Evolutionary conservation across 2,329 filamentous ascomycete species (phyloP).

Genomic region (Epichloe gansuensis): DNA sequence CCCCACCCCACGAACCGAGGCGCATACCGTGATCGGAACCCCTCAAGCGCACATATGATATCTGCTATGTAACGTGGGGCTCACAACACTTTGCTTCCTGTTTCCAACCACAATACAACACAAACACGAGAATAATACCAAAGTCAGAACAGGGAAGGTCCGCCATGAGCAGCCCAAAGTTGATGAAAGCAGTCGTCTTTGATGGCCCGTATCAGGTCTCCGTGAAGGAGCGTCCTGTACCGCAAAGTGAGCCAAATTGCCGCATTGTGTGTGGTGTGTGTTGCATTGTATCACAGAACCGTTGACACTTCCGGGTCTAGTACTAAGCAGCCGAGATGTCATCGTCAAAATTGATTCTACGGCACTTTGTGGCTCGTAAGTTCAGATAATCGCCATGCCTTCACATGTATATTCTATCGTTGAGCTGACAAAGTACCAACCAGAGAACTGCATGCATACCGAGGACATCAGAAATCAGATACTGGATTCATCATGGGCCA

Average conservation of each 20-base stretch:
- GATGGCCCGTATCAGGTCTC: conserved; percentile 64
- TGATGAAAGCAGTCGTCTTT: conserved; percentile 85
- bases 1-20: conserved; percentile 7
- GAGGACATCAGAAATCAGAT: conserved; percentile 61
- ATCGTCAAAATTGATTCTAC: conserved; percentile 75
- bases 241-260: conserved; percentile 33
- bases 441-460: conserved; percentile 77
- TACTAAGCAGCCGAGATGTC: conserved; percentile 61
- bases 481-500: conserved; percentile 64
- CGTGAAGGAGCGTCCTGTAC: conserved; percentile 69
- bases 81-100: not conserved
- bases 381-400: conserved; percentile 9
- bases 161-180: conserved; percentile 28
- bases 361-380: conserved; percentile 78
- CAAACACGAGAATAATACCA: not conserved
- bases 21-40: not conserved
- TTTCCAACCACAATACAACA: not conserved
- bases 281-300: not conserved
- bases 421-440: not conserved
- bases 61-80: not conserved
- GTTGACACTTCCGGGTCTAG: conserved; percentile 18
- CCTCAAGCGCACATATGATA: not conserved
- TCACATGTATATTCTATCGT: not conserved
- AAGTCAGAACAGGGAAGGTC: not conserved
- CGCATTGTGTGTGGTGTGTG: not conserved